Percentiles rank a stretch among this genome's conserved stretches.
Evolutionary conservation across 164 flowering plant genomes (phyloP).

Genomic region (Cinnamomum micranthum): DNA sequence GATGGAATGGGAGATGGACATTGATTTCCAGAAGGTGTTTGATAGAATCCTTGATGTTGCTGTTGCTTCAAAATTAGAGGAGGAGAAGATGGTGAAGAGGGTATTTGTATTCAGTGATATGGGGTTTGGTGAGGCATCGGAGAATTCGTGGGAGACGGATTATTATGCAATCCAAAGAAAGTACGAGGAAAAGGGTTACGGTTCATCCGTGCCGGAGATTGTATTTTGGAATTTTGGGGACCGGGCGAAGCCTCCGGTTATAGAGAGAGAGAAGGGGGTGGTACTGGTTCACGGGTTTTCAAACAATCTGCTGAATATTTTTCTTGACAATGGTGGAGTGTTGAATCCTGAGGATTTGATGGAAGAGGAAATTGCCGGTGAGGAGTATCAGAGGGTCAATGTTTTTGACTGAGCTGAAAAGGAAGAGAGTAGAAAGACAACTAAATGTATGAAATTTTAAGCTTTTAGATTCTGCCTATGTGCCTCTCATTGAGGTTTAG

Average conservation of each 20-base stretch:
- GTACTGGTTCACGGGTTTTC: constrained; percentile 55
- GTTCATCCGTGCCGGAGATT: constrained; percentile 37
- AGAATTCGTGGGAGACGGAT: constrained; percentile 43
- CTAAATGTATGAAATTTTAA: too few relatives aligned
- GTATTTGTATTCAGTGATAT: constrained; percentile 60
- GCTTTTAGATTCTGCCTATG: too few relatives aligned
- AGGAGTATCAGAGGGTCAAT: too few relatives aligned
- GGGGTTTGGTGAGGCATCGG: constrained; percentile 48
- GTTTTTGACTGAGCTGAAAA: too few relatives aligned
- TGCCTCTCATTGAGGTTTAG: too few relatives aligned
- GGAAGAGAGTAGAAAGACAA: too few relatives aligned
- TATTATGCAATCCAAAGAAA: constrained; percentile 38
- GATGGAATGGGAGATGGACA: constrained; percentile 32
- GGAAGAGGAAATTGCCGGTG: too few relatives aligned
- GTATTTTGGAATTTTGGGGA: constrained; percentile 50
- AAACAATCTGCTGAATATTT: constrained; percentile 41
- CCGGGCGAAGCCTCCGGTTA: constrained; percentile 32
- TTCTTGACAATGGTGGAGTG: constrained; percentile 24
- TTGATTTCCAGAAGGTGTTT: constrained; percentile 32
- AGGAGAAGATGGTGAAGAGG: constrained; percentile 37
- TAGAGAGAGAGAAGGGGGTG: constrained; percentile 31
- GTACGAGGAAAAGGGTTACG: constrained; percentile 28
- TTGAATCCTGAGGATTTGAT: too few relatives aligned
- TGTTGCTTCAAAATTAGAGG: constrained; percentile 8
- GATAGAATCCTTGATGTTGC: constrained; percentile 27